These are phyloP conservation scores for Colletotrichum costaricense DNA, from an alignment of 2,329 filamentous ascomycete genomes.

Conservation along the genomic window DNA sequence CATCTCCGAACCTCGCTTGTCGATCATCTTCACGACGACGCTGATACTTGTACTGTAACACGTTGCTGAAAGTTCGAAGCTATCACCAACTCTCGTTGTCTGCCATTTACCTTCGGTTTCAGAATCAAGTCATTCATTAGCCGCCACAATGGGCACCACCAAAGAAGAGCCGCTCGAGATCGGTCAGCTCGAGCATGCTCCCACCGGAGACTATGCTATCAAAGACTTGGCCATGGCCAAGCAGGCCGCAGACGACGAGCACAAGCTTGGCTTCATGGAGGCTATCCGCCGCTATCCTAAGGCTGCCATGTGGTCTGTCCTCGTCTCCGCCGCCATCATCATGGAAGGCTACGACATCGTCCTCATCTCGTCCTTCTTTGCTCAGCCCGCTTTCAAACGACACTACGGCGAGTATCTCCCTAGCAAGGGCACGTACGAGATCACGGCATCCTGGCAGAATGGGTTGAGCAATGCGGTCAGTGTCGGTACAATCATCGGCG, in stretches of 20 bases:
- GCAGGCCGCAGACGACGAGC: slow-evolving; percentile 18
- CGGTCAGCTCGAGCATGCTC: slow-evolving; percentile 1
- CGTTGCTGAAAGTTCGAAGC: no score
- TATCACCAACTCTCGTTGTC: no score
- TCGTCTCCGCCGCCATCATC: slow-evolving; percentile 51
- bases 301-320: slow-evolving; percentile 49
- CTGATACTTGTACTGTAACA: no score
- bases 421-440: slow-evolving; percentile 44
- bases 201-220: neutral
- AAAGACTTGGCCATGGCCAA: slow-evolving; percentile 16
- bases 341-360: slow-evolving; percentile 55
- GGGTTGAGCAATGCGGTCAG: slow-evolving; percentile 56
- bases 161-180: slow-evolving; percentile 1
- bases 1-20: neutral
- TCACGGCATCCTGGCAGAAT: slow-evolving; percentile 62
- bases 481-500: slow-evolving; percentile 60
- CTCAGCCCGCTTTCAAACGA: slow-evolving; percentile 47
- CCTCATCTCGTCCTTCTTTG: slow-evolving; percentile 49
- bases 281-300: slow-evolving; percentile 34
- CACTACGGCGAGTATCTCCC: slow-evolving; percentile 40
- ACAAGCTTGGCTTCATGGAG: slow-evolving; percentile 7
- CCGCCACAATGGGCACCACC: neutral
- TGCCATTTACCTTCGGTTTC: no score
- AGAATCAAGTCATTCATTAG: neutral
- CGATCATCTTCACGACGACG: neutral